A percentile compares a stretch with the other conserved stretches of the same genome.
These are phyloP conservation scores for Theileria equi DNA, from an alignment of 169 alveolate species.

Conservation along the genomic window DNA sequence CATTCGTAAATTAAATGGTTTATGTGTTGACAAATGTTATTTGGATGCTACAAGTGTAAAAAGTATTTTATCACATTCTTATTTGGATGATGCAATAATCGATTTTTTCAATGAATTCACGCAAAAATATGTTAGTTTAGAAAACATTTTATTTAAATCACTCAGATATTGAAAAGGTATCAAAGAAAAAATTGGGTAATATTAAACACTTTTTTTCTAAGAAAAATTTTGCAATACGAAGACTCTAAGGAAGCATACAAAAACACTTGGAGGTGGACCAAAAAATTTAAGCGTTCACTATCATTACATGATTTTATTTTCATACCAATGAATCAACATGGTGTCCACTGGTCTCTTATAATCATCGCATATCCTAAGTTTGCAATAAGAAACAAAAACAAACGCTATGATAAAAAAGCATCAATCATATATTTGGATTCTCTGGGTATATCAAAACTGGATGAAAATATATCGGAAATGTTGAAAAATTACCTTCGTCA, in stretches of 20 bases:
- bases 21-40: slow-evolving; percentile 54
- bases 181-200: slow-evolving; percentile 48
- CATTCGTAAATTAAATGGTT: slow-evolving; percentile 13
- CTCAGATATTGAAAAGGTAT: slow-evolving; percentile 7
- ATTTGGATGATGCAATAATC: slow-evolving; percentile 64
- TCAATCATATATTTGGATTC: slow-evolving; percentile 67
- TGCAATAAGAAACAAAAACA: slow-evolving; percentile 24
- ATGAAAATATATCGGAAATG: not conserved
- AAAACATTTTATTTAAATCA: no score
- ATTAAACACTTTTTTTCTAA: slow-evolving; percentile 61
- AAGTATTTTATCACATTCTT: slow-evolving; percentile 40
- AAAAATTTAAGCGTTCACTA: slow-evolving; percentile 52
- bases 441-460: slow-evolving; percentile 1
- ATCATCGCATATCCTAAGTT: slow-evolving; percentile 56
- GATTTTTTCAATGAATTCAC: slow-evolving; percentile 63
- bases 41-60: slow-evolving; percentile 39
- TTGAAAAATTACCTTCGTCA: slow-evolving; percentile 22
- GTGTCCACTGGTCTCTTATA: slow-evolving; percentile 67
- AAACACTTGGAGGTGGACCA: slow-evolving; percentile 65
- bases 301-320: slow-evolving; percentile 54
- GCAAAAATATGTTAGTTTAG: slow-evolving; percentile 20
- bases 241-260: slow-evolving; percentile 56
- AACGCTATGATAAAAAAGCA: slow-evolving; percentile 23
- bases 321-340: slow-evolving; percentile 56
- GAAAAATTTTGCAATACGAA: slow-evolving; percentile 60